Conservation (phyloP, 495 filamentous ascomycete species). For the Lentithecium fluviatile region DNA sequence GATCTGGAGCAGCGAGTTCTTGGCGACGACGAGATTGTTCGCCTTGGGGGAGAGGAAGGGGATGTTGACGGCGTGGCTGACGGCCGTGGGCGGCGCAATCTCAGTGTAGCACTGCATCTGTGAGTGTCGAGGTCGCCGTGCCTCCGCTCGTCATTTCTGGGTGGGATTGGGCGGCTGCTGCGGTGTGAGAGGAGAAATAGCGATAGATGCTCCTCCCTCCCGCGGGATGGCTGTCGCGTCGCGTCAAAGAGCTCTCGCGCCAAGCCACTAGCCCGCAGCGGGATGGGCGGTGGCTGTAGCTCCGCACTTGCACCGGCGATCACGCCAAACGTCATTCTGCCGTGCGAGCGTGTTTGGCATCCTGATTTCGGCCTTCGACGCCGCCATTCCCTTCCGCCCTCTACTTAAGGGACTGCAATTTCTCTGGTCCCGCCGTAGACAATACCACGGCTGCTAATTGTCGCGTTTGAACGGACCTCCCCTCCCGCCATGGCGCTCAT, state of each 20-base stretch:
- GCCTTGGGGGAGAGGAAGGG: conserved; percentile 73
- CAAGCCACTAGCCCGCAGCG: too few relatives aligned
- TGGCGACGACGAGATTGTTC: conserved; percentile 82
- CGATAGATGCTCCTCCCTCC: too few relatives aligned
- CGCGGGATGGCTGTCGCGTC: too few relatives aligned
- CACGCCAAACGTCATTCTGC: too few relatives aligned
- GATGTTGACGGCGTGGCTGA: conserved; percentile 80
- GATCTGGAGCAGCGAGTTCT: conserved; percentile 87
- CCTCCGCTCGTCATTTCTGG: conserved; percentile 7
- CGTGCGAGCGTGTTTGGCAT: too few relatives aligned
- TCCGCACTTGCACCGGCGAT: too few relatives aligned
- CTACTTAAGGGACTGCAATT: too few relatives aligned
- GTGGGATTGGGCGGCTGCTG: not conserved
- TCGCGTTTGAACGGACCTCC: not conserved
- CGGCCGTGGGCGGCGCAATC: conserved; percentile 85
- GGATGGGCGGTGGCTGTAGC: too few relatives aligned
- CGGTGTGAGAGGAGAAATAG: too few relatives aligned
- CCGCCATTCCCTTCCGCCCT: not conserved
- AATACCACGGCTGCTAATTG: not conserved
- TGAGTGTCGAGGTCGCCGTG: not conserved
- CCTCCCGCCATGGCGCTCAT: conserved; percentile 54
- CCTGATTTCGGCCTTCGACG: too few relatives aligned
- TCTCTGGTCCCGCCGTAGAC: not conserved
- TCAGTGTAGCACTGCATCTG: conserved; percentile 83
- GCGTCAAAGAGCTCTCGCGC: too few relatives aligned